Evolutionary conservation across 495 filamentous ascomycete genomes (phyloP).

Genomic region (Talaromyces proteolyticus): DNA sequence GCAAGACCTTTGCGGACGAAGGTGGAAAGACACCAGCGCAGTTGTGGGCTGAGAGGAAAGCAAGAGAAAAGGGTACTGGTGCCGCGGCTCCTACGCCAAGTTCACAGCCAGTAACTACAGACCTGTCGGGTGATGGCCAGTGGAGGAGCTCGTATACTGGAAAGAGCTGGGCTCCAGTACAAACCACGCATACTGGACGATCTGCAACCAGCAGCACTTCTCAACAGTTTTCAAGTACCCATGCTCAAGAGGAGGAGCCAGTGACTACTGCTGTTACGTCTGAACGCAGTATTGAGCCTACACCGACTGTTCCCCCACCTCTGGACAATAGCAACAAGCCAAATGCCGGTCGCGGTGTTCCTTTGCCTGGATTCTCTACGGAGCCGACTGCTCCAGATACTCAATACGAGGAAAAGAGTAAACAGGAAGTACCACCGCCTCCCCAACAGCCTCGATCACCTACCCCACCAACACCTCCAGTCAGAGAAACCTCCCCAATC

Average conservation of each 20-base stretch:
- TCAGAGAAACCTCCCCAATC: constrained; percentile 64
- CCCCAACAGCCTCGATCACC: constrained; percentile 58
- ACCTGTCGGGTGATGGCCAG: constrained; percentile 63
- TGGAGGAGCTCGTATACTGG: constrained; percentile 90
- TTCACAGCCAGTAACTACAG: constrained; percentile 45
- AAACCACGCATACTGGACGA: constrained; percentile 63
- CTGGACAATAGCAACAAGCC: constrained; percentile 56
- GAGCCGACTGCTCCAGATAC: constrained; percentile 42
- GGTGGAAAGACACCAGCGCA: constrained; percentile 96
- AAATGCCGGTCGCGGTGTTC: constrained; percentile 49
- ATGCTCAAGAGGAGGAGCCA: constrained; percentile 39
- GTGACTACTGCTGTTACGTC: constrained; percentile 26
- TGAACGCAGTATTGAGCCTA: too few relatives aligned
- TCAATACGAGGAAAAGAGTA: constrained; percentile 42
- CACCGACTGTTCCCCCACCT: constrained; percentile 26
- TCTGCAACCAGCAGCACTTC: constrained; percentile 50
- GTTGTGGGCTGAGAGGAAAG: constrained; percentile 95
- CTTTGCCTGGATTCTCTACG: constrained; percentile 68
- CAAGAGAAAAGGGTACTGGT: constrained; percentile 55
- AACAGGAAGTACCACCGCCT: constrained; percentile 39
- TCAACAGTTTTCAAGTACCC: constrained; percentile 53
- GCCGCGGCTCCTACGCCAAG: constrained; percentile 23
- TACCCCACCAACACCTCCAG: constrained; percentile 49
- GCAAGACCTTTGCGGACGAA: constrained; percentile 87
- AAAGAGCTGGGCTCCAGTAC: constrained; percentile 81